Evolutionary conservation across 192 early-diverging fungal genomes (phyloP).

Genomic region (Coemansia sp.): DNA sequence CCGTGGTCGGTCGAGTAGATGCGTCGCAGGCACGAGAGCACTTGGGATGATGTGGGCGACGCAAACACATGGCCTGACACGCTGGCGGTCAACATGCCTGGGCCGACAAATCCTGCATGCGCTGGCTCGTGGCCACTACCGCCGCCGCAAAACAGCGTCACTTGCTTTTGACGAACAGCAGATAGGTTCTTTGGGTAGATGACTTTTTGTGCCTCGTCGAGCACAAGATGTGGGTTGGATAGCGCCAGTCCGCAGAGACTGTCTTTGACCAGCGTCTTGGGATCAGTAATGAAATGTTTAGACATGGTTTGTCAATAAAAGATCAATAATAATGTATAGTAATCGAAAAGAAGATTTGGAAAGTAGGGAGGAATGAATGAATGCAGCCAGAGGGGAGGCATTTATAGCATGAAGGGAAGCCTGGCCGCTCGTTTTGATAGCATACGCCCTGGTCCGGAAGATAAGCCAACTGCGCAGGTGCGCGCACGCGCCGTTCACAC

Average conservation of each 20-base stretch:
- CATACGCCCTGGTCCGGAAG: constrained; percentile 1
- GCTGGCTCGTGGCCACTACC: constrained; percentile 85
- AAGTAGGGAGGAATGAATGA: neutral
- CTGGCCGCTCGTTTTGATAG: neutral
- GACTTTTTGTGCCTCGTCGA: constrained; percentile 66
- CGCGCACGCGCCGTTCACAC: neutral
- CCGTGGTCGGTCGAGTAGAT: constrained; percentile 64
- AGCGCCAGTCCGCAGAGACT: constrained; percentile 60
- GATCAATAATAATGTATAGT: neutral
- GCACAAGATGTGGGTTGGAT: constrained; percentile 60
- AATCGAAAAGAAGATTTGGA: neutral
- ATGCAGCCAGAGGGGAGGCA: neutral
- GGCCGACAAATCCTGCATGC: constrained; percentile 76
- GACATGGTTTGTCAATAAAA: constrained; percentile 18
- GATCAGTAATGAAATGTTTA: constrained; percentile 63
- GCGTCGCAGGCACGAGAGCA: constrained; percentile 69
- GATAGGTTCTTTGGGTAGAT: constrained; percentile 61
- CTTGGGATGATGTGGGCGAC: constrained; percentile 76
- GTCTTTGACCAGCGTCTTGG: constrained; percentile 64
- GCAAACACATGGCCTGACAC: constrained; percentile 87
- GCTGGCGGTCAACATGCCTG: constrained; percentile 71
- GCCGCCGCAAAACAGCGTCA: constrained; percentile 79
- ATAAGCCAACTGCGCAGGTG: neutral
- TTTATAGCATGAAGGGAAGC: neutral
- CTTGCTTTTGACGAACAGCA: constrained; percentile 57